Base-by-base conservation (phyloP, 306 rosid species). In the Begonia loranthoides region DNA sequence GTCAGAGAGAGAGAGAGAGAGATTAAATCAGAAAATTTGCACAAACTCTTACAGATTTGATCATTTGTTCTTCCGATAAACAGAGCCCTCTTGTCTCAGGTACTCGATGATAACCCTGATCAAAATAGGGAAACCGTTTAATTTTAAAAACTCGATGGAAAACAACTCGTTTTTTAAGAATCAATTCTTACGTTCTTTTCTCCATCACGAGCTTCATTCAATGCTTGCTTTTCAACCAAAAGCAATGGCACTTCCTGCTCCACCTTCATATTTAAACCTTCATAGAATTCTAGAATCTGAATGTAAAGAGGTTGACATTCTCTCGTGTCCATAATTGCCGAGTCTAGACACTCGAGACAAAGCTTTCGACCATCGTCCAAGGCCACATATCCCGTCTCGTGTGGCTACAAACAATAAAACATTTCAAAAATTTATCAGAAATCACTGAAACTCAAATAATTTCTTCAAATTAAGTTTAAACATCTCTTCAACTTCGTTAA, bases 121-220 rank as follows among this genome's bases (percentile, higher is more conserved):
- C 45, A 60, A 14, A 59, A 64, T 19, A 57, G 17, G 15, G 49
- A 47, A 49, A 44, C 72, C 59, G 52, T 52, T 45, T 53, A 46
- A 59, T 52, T 44, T 50, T 33, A n/a, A 54, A 66, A 54, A 50
- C 48, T 45, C 21, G 12, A 5, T 48, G 14, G 46, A 58, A 60
- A 65, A 45, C 16, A n/a, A 54, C 41, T 44, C 52, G 56, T 64
- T 68, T 55, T 60, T 41, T 54, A 66, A 59, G 17, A 45, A 50
- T 14, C 56, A 64, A 56, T 55, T 45, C 85, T 82, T 79, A 90
- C 99, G 74, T 86, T 73, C 76, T 70, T 86, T 63, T 92, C 99
- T 68, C 99, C 99, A 55, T 78, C 94, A 66, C 99, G 82, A 17
- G 99, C 99, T 79, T 92, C 99, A 45, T 92, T 92, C 49, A 92